Evolutionary conservation across 257 asterid species (phyloP).

Genomic region (Solanum bukasovii): DNA sequence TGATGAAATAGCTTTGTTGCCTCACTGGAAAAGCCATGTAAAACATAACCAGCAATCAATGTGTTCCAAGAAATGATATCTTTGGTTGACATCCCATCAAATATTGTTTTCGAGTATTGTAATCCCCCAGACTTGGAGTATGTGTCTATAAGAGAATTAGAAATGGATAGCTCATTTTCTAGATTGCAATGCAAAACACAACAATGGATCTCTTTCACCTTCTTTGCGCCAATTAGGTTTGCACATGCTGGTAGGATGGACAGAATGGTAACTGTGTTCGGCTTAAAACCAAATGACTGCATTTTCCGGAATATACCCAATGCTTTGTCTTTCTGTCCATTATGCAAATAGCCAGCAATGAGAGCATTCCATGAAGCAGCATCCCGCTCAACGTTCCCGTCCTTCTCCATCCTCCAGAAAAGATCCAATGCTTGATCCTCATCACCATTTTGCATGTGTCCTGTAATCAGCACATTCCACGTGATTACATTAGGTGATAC

Average conservation of each 20-base stretch:
- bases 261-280: conserved; percentile 61
- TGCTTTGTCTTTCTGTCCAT: conserved; percentile 53
- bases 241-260: conserved; percentile 74
- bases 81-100: conserved; percentile 35
- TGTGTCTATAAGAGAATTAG: conserved; percentile 55
- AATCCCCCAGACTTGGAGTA: conserved; percentile 62
- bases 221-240: conserved; percentile 43
- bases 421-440: conserved; percentile 76
- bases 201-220: conserved; percentile 76
- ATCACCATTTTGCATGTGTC: conserved; percentile 64
- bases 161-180: conserved; percentile 48
- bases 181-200: conserved; percentile 36
- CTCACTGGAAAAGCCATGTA: conserved; percentile 36
- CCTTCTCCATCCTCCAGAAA: conserved; percentile 57
- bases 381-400: conserved; percentile 47
- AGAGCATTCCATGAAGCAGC: conserved; percentile 83
- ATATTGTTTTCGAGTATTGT: conserved; percentile 39
- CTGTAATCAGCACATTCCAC: conserved; percentile 72
- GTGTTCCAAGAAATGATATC: conserved; percentile 83
- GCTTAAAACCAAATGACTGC: conserved; percentile 48
- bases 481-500: conserved; percentile 59
- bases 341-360: conserved; percentile 55
- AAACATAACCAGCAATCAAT: conserved; percentile 45
- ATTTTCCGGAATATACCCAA: conserved; percentile 48
- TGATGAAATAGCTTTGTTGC: conserved; percentile 53